Conservation (phyloP, 257 asterid genomes). For the Nicotiana otophora region DNA sequence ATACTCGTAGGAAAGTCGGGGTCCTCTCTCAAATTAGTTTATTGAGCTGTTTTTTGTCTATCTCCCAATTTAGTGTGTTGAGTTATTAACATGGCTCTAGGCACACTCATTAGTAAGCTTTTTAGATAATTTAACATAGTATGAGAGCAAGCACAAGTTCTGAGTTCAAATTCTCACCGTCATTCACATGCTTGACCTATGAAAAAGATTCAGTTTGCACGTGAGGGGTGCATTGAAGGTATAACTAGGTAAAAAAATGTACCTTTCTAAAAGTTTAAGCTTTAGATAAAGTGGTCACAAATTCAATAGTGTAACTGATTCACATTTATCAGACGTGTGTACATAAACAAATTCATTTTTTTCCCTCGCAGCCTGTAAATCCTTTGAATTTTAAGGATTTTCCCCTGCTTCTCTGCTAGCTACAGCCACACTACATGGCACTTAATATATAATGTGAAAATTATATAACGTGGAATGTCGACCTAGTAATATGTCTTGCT, state of each 20-base stretch:
- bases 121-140: not conserved
- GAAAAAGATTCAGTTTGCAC: no score
- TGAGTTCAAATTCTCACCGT: not conserved
- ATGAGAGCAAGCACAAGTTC: not conserved
- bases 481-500: not conserved
- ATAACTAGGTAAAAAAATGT: not conserved
- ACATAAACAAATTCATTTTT: not conserved
- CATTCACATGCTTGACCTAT: not conserved
- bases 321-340: not conserved
- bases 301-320: not conserved
- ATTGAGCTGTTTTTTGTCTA: no score
- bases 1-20: not conserved
- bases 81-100: not conserved
- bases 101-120: not conserved
- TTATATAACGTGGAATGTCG: not conserved
- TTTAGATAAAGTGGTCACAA: not conserved
- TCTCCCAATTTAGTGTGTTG: no score
- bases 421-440: not conserved
- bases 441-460: no score
- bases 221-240: not conserved
- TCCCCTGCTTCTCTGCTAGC: not conserved
- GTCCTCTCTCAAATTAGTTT: no score
- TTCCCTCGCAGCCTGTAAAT: not conserved
- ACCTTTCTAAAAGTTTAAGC: not conserved
- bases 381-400: not conserved